Evolutionary conservation across 129 eudicot genomes (phyloP).

Genomic region (Lactuca sativa): DNA sequence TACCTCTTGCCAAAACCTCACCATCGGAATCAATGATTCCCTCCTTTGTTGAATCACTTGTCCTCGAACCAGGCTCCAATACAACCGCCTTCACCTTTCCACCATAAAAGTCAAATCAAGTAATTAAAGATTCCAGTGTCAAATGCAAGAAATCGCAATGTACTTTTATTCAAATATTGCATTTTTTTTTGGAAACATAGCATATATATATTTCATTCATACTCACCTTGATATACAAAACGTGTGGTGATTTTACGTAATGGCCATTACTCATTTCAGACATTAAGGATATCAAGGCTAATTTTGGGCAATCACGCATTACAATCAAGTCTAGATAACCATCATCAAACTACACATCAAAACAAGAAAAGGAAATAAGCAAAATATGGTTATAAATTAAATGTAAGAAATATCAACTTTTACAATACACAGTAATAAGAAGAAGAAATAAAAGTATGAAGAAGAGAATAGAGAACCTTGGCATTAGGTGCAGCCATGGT

Average conservation of each 20-base stretch:
- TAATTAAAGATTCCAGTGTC: too few relatives aligned
- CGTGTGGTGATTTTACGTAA: constrained; percentile 78
- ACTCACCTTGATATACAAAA: constrained; percentile 67
- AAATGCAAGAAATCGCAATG: too few relatives aligned
- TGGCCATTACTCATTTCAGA: constrained; percentile 68
- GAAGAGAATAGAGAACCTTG: constrained; percentile 47
- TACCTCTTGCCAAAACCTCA: constrained; percentile 91
- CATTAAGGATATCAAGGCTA: constrained; percentile 65
- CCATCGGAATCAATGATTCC: constrained; percentile 93
- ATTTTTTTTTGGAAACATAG: too few relatives aligned
- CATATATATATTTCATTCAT: background rate
- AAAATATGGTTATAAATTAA: background rate
- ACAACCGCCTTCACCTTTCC: constrained; percentile 75
- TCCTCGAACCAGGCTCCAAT: constrained; percentile 75
- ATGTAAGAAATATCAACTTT: background rate
- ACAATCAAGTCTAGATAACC: constrained; percentile 76
- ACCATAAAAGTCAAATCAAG: background rate
- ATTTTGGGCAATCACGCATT: constrained; percentile 63
- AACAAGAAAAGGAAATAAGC: constrained; percentile 15
- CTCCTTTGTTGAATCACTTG: constrained; percentile 52
- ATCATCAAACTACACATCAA: constrained; percentile 79
- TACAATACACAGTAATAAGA: too few relatives aligned
- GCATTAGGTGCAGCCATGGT: constrained; percentile 95
- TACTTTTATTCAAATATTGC: background rate
- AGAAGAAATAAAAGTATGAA: too few relatives aligned